Conservation (phyloP, 345 rosid genomes). For the Citrus inodora region DNA sequence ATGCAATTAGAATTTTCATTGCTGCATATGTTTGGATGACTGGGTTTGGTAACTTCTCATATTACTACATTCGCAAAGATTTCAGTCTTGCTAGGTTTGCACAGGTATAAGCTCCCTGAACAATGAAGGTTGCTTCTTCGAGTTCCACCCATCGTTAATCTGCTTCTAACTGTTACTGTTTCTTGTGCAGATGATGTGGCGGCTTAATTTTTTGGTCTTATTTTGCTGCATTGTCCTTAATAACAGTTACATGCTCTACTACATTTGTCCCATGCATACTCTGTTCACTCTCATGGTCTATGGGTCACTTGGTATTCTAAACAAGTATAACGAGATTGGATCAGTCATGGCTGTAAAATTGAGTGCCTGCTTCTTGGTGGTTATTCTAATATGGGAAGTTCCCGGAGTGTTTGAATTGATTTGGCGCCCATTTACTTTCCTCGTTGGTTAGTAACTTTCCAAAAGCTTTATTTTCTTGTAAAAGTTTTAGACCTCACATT, state of each 20-base stretch:
- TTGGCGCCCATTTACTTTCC: slow-evolving; percentile 89
- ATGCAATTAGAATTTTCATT: slow-evolving; percentile 90
- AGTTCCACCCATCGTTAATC: slow-evolving; percentile 12
- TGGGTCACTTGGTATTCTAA: slow-evolving; percentile 85
- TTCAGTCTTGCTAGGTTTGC: slow-evolving; percentile 93
- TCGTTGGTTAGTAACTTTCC: slow-evolving; percentile 63
- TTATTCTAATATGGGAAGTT: slow-evolving; percentile 85
- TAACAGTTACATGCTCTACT: slow-evolving; percentile 89
- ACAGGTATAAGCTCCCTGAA: slow-evolving; percentile 53
- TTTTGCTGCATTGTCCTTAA: slow-evolving; percentile 81
- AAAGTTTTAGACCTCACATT: slow-evolving; percentile 1
- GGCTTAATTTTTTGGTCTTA: slow-evolving; percentile 91
- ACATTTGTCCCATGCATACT: slow-evolving; percentile 99
- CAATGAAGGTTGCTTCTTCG: background rate
- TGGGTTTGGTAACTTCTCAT: slow-evolving; percentile 99
- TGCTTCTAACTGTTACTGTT: slow-evolving; percentile 20
- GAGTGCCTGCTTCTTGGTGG: slow-evolving; percentile 73
- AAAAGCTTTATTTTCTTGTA: slow-evolving; percentile 12
- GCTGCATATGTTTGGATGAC: slow-evolving; percentile 99
- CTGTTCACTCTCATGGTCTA: slow-evolving; percentile 99
- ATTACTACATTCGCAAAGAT: slow-evolving; percentile 96
- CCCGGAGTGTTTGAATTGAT: slow-evolving; percentile 90
- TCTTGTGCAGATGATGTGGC: slow-evolving; percentile 96
- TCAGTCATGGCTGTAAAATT: slow-evolving; percentile 75
- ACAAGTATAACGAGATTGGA: slow-evolving; percentile 84